phyloP scores from a whole-genome alignment of 1,284 basidiomycete genomes.

The Boletus semigastroideus region DNA sequence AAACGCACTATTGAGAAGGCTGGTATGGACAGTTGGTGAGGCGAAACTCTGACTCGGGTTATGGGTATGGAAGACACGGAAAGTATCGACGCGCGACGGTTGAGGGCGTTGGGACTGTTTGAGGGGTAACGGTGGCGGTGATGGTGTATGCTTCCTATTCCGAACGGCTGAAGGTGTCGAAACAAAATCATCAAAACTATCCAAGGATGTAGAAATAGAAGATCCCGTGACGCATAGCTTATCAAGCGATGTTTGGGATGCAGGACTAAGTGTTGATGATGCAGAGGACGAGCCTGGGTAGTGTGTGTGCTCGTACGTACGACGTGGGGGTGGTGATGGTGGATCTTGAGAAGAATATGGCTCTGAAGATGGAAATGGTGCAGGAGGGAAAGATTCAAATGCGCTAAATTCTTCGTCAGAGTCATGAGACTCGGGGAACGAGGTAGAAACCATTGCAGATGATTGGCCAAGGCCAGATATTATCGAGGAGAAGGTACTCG shows the following conservation, averaged over 20 bases:
- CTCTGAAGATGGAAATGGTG: constrained; percentile 7
- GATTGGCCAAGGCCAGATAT: not conserved
- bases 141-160: constrained; percentile 33
- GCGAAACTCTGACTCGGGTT: constrained; percentile 16
- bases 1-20: constrained; percentile 17
- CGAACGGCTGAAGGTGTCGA: constrained; percentile 28
- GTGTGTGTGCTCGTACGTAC: constrained; percentile 27
- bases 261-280: constrained; percentile 31
- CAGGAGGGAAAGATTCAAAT: constrained; percentile 24
- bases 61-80: constrained; percentile 15
- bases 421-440: constrained; percentile 12
- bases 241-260: constrained; percentile 27
- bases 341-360: constrained; percentile 14
- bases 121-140: constrained; percentile 44
- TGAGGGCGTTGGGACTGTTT: constrained; percentile 30
- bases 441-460: not conserved
- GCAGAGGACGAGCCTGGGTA: constrained; percentile 26
- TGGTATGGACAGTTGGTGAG: constrained; percentile 24
- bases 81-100: constrained; percentile 12
- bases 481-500: constrained; percentile 2
- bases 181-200: constrained; percentile 49
- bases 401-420: constrained; percentile 34
- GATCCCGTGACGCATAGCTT: constrained; percentile 17
- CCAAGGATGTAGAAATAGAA: constrained; percentile 32
- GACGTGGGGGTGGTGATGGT: constrained; percentile 31